Percentiles rank a stretch among this genome's conserved stretches.
These are phyloP conservation scores for Microbotryum violaceum DNA, from an alignment of 1,284 basidiomycete genomes.

Conservation along the genomic window DNA sequence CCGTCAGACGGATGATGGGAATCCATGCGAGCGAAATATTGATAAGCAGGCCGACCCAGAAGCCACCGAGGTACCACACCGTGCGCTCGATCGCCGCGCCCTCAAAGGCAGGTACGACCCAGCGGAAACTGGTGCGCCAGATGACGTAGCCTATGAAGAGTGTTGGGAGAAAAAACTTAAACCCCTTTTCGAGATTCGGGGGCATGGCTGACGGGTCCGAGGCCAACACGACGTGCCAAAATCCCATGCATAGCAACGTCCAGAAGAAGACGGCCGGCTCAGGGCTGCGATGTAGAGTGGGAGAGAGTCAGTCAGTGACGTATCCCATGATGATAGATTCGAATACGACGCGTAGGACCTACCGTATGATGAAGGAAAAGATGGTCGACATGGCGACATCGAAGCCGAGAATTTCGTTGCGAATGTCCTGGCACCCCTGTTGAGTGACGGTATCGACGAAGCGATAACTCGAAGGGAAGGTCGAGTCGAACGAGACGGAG, in stretches of 20 bases:
- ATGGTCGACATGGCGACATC: constrained; percentile 59
- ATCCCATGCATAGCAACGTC: constrained; percentile 67
- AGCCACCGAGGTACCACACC: constrained; percentile 66
- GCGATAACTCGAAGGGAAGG: constrained; percentile 59
- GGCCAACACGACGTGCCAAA: constrained; percentile 75
- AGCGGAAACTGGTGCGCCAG: constrained; percentile 68
- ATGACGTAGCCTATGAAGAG: constrained; percentile 72
- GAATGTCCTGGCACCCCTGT: constrained; percentile 59
- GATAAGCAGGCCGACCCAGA: constrained; percentile 59
- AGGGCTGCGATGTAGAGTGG: constrained; percentile 5
- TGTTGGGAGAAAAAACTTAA: constrained; percentile 66
- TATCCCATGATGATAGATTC: constrained; percentile 7
- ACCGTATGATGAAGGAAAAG: constrained; percentile 62
- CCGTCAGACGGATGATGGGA: constrained; percentile 63
- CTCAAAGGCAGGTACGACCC: constrained; percentile 62
- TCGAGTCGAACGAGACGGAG: constrained; percentile 63
- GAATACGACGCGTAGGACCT: not conserved
- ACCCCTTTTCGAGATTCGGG: constrained; percentile 53
- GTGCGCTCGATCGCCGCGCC: constrained; percentile 62
- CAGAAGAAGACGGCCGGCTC: constrained; percentile 29
- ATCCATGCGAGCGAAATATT: constrained; percentile 46
- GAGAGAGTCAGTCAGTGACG: not conserved
- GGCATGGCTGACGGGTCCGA: constrained; percentile 65
- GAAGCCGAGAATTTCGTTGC: constrained; percentile 58
- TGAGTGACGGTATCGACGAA: constrained; percentile 45